Base-by-base conservation (phyloP, 1,284 basidiomycete genomes). In the Marasmius oreades region DNA sequence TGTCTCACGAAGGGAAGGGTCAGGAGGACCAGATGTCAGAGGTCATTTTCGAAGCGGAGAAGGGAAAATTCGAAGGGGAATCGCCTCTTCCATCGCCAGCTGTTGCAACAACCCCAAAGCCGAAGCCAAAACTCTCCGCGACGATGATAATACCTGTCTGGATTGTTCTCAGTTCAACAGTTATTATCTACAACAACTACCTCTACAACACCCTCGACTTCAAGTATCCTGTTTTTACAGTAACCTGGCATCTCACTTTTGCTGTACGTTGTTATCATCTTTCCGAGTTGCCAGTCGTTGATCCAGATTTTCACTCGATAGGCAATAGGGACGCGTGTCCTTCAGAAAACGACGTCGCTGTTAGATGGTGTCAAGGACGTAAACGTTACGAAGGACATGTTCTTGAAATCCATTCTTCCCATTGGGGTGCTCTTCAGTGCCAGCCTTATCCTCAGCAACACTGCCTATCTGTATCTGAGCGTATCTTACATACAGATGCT, bases 401-500 rank as follows among this genome's bases (percentile, higher is more conserved):
- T 93, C 73, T 59, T 93, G 42, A 84, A 84, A 62, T 94, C 93
- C 48, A 98, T 98, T 64, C 80, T 98, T 8, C 95, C 95, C 44
- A 96, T 98, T 62, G 95, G 95, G 26, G 69, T 94, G 36, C 85
- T 98, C 60, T 97, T 98, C 79, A 92, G 90, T 20, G 94, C 87
- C 23, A 93, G 89, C 61, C 85, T 98, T 59, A 94, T 98, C 65
- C 79, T 96, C 56, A 92, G 88, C 73, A 98, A 98, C 77, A 95
- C 92, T 55, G 94, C 95, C 14, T 98, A 98, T 71, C 86, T 98
- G 34, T 88, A 93, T 60, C 84, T 98, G 55, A 89, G 85, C 61
- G 92, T 98, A 28, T 86, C 92, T 1, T 98, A 95, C 74, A 97
- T 98, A 63, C 95, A 98, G 71, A 98, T 98, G 95, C 88, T 98